Base-by-base conservation (phyloP, 129 eudicot species). In the Rutidosis leptorrhynchoides region DNA sequence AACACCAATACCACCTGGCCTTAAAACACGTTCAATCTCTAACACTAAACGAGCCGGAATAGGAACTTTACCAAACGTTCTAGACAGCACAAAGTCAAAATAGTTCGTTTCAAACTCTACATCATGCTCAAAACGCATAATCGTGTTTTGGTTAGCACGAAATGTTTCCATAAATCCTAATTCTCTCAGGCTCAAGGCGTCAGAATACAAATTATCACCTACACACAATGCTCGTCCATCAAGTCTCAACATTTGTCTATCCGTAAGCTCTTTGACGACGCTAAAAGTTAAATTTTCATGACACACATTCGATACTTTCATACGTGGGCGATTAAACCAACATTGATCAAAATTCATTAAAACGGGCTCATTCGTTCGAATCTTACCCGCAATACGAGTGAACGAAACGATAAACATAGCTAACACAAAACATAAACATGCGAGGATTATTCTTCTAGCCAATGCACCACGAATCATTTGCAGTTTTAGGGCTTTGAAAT, bases 11-110 rank as follows among this genome's bases (percentile, higher is more conserved):
- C 97, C 95, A 48, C 95, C 95, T 0, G 97, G 91, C 6, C 79
- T 76, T 24, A 90, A 77, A 58, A 90, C 71, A 6, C 97, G 91
- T 79, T 90, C 97, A n/a, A 86, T 81, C 76, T 90, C 97, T 20
- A 73, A 55, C 67, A 86, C 91, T 7, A 86, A 87, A 69, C 82
- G 91, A 28, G 91, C 82, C 0, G 95, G 97, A 19, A 86, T 85
- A 1, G 89, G 83, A 48, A 86, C 87, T 81, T 68, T 70, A 69
- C 83, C 4, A 16, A 25, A 45, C 5, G 25, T 27, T 58, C 42
- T 58, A 14, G 64, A 58, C 43, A 58, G 74, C 58, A 83, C 92
- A 24, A 93, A 84, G 71, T 88, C 96, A 58, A 88, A 84, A 23
- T 74, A 69, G 79, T 81, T 75, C 27, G 81, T 80, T 53, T 77